Conservation (phyloP, 306 rosid genomes). For the Psophocarpus tetragonolobus region DNA sequence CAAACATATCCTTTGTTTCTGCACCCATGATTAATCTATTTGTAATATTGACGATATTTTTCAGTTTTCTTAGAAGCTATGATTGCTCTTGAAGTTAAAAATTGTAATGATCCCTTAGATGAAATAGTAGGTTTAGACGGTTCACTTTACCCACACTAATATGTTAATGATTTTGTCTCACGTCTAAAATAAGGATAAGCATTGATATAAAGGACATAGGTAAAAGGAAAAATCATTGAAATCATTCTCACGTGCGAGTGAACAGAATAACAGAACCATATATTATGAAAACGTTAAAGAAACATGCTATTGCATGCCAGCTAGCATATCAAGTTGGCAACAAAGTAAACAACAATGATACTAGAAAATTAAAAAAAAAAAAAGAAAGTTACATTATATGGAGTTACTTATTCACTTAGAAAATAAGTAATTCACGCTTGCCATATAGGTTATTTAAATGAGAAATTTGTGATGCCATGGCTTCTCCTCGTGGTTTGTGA, state of each 20-base stretch:
- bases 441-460: background rate
- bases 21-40: background rate
- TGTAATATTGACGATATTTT: background rate
- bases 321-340: background rate
- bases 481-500: too few species aligned
- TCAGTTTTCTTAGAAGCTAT: background rate
- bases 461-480: slow-evolving; percentile 9
- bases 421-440: background rate
- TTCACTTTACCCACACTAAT: background rate
- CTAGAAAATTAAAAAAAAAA: background rate
- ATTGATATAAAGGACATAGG: background rate
- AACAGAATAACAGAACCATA: too few species aligned
- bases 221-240: background rate
- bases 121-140: background rate
- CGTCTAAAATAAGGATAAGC: background rate
- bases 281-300: too few species aligned
- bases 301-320: too few species aligned
- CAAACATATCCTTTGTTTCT: background rate
- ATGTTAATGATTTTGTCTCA: background rate
- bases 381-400: background rate
- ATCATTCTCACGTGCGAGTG: background rate
- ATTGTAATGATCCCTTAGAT: background rate
- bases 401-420: background rate
- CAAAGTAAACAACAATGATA: background rate
- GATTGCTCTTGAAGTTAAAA: background rate